Percentiles rank a stretch among this genome's conserved stretches.
Conservation (phyloP, 202 grass and related monocot species). For the Setaria viridis region DNA sequence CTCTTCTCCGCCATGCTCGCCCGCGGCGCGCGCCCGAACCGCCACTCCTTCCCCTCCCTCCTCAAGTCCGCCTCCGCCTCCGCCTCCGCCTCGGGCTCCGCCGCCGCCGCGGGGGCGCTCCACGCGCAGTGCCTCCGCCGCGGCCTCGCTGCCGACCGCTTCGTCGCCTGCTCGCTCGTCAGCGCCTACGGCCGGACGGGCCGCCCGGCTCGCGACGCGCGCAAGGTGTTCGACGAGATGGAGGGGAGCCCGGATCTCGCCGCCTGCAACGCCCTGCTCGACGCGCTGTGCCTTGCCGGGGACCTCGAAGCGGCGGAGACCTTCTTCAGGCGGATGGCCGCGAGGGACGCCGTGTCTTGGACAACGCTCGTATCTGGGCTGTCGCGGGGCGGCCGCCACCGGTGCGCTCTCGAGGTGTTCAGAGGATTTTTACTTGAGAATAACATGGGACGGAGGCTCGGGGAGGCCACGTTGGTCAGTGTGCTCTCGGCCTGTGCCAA, state of each 20-base stretch:
- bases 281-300: constrained; percentile 41
- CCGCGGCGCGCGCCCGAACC: constrained; percentile 53
- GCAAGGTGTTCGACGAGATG: constrained; percentile 75
- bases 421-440: constrained; percentile 44
- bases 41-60: constrained; percentile 75
- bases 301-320: constrained; percentile 36
- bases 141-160: constrained; percentile 55
- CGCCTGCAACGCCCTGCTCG: constrained; percentile 73
- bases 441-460: constrained; percentile 21
- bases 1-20: constrained; percentile 71
- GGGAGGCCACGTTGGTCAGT: constrained; percentile 72
- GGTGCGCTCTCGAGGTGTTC: constrained; percentile 54
- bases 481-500: constrained; percentile 70
- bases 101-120: constrained; percentile 33
- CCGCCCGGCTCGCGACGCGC: constrained; percentile 33
- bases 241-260: constrained; percentile 52
- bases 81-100: neutral
- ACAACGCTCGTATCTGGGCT: constrained; percentile 66
- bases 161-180: constrained; percentile 72
- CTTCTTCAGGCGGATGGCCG: constrained; percentile 57
- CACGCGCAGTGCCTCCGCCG: constrained; percentile 70
- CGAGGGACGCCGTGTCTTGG: constrained; percentile 63
- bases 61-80: constrained; percentile 47
- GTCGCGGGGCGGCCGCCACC: constrained; percentile 46
- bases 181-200: constrained; percentile 49